Conservation (phyloP, 176 grass and related monocot species). For the Carex myosuroides region DNA sequence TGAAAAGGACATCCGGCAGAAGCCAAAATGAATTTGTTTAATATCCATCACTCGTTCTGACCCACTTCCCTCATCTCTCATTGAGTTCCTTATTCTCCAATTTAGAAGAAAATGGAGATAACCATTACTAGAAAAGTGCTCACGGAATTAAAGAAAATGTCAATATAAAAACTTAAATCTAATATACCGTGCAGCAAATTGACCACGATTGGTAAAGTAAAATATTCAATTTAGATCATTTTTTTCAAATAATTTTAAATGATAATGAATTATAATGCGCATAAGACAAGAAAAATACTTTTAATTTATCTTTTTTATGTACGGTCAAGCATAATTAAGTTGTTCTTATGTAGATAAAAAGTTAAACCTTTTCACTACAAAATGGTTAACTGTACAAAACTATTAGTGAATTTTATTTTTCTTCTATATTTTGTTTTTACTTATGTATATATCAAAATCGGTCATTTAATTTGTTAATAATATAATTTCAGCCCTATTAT, state of each 20-base stretch:
- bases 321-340: background rate
- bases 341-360: background rate
- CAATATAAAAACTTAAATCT: background rate
- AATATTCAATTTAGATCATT: too few relatives aligned
- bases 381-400: too few relatives aligned
- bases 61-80: background rate
- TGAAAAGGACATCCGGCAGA: background rate
- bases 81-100: background rate
- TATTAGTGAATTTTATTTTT: too few relatives aligned
- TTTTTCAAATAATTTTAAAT: background rate
- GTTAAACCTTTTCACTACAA: too few relatives aligned
- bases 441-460: background rate
- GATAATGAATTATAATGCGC: background rate
- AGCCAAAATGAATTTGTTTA: background rate
- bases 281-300: background rate
- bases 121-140: background rate
- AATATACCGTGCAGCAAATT: too few relatives aligned
- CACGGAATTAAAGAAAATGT: too few relatives aligned
- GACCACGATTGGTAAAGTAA: too few relatives aligned
- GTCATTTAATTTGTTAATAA: background rate
- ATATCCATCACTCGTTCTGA: constrained; percentile 4
- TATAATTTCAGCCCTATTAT: background rate
- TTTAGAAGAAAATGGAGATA: background rate
- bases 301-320: background rate
- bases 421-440: too few relatives aligned